Percentiles rank a stretch among this genome's conserved stretches.
Conservation (phyloP, 2,329 filamentous ascomycete genomes). For the Monilinia fructicola region DNA sequence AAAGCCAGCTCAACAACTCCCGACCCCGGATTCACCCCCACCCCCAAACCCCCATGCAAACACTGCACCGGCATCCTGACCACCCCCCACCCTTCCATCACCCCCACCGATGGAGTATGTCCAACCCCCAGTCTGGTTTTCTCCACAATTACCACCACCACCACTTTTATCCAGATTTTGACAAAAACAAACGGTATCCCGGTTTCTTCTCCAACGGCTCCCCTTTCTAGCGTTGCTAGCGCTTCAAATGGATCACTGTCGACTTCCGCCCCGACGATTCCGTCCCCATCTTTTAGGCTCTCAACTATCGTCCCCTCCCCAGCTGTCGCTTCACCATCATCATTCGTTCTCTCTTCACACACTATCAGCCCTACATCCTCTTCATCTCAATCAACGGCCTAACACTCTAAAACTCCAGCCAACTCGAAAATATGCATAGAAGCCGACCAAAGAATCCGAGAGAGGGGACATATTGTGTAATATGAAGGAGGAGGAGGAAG, state of each 20-base stretch:
- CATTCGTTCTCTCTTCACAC: not conserved
- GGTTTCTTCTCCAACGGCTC: not conserved
- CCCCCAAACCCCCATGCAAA: not conserved
- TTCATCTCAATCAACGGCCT: not conserved
- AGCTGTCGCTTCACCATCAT: not conserved
- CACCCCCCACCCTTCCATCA: not conserved
- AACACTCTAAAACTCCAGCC: not conserved
- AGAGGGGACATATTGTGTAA: not conserved
- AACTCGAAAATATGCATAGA: not conserved
- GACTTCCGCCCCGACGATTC: not conserved
- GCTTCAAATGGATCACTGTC: not conserved
- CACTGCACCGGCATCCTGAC: not conserved
- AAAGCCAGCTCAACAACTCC: not conserved
- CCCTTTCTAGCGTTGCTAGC: not conserved
- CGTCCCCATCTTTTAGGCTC: not conserved
- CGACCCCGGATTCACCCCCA: not conserved
- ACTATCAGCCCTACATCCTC: not conserved
- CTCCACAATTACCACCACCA: constrained; percentile 15
- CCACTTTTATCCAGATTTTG: constrained; percentile 13
- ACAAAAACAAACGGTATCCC: not conserved
- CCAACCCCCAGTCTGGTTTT: not conserved
- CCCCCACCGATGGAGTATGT: not conserved
- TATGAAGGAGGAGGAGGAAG: not conserved
- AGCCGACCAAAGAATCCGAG: not conserved
- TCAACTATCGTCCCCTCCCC: not conserved